Conservation (phyloP, 1,139 yeast genomes). For the Taphrina betulina region DNA sequence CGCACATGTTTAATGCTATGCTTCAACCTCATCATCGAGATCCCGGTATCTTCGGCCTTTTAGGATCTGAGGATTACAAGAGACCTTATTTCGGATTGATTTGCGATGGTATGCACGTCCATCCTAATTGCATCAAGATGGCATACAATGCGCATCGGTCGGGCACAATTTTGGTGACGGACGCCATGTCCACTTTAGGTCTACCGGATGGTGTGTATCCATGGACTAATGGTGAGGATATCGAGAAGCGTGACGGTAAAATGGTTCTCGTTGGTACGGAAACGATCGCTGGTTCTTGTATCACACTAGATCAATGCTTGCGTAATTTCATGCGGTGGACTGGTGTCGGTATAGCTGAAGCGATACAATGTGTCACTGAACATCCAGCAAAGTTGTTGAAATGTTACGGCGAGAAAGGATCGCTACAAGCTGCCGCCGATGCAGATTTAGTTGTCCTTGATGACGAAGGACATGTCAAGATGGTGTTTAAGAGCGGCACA, state of each 20-base stretch:
- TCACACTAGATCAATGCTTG: conserved; percentile 56
- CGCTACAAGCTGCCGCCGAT: too few species aligned
- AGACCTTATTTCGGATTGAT: conserved; percentile 54
- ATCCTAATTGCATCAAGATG: conserved; percentile 56
- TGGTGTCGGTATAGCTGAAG: conserved; percentile 53
- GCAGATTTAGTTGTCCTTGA: conserved; percentile 60
- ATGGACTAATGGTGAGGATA: conserved; percentile 45
- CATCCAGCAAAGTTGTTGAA: conserved; percentile 57
- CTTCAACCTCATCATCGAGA: conserved; percentile 66
- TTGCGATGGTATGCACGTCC: conserved; percentile 64
- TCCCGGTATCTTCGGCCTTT: conserved; percentile 59
- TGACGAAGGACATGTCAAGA: conserved; percentile 41
- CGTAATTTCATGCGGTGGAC: conserved; percentile 59
- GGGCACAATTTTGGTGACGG: conserved; percentile 60
- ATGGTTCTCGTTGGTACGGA: conserved; percentile 52
- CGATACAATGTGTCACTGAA: conserved; percentile 58
- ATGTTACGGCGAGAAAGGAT: conserved; percentile 52
- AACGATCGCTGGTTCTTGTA: conserved; percentile 62
- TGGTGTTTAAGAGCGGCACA: neutral
- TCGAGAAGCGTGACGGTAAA: conserved; percentile 54
- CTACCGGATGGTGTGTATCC: conserved; percentile 50
- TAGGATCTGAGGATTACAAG: conserved; percentile 46
- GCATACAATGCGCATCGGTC: conserved; percentile 59
- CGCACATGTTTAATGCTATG: conserved; percentile 68
- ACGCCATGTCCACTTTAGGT: conserved; percentile 56